Evolutionary conservation across 2,329 filamentous ascomycete genomes (phyloP).

Genomic region (Exserohilum turcica): DNA sequence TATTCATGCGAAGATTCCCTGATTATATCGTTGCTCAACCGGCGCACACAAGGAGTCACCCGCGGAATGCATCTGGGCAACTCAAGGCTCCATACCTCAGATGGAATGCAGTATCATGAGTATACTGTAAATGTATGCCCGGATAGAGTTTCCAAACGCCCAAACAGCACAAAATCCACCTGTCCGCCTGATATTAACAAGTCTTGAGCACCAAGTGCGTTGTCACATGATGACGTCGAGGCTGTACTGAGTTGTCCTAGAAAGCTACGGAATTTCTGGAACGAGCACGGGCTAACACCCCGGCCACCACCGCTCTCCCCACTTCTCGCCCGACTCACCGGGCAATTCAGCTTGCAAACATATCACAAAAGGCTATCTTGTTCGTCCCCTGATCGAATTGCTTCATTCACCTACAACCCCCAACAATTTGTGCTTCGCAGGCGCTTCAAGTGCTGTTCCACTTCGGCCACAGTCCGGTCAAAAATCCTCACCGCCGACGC

Average conservation of each 20-base stretch:
- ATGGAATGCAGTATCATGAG: not conserved
- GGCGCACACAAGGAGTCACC: too few species aligned
- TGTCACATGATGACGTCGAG: slow-evolving; percentile 10
- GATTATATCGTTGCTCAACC: too few species aligned
- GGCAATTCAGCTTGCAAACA: not conserved
- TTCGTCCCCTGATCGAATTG: not conserved
- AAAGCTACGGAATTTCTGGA: slow-evolving; percentile 17
- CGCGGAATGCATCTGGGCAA: too few species aligned
- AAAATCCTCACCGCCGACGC: slow-evolving; percentile 13
- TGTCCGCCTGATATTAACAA: not conserved
- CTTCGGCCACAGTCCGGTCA: slow-evolving; percentile 8
- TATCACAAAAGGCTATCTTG: not conserved
- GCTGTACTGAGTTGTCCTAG: slow-evolving; percentile 11
- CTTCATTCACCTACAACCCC: not conserved
- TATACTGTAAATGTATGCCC: not conserved
- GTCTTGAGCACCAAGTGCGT: not conserved
- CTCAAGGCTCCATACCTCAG: not conserved
- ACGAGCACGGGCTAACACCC: slow-evolving; percentile 15
- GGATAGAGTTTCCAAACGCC: not conserved
- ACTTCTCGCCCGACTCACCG: slow-evolving; percentile 1
- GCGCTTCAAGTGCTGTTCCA: slow-evolving; percentile 4
- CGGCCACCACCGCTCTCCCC: slow-evolving; percentile 2
- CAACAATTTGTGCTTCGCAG: slow-evolving; percentile 1
- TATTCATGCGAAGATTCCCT: too few species aligned
- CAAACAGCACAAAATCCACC: too few species aligned